Conservation (phyloP, 2,329 filamentous ascomycete genomes). For the Xylaria sp. region DNA sequence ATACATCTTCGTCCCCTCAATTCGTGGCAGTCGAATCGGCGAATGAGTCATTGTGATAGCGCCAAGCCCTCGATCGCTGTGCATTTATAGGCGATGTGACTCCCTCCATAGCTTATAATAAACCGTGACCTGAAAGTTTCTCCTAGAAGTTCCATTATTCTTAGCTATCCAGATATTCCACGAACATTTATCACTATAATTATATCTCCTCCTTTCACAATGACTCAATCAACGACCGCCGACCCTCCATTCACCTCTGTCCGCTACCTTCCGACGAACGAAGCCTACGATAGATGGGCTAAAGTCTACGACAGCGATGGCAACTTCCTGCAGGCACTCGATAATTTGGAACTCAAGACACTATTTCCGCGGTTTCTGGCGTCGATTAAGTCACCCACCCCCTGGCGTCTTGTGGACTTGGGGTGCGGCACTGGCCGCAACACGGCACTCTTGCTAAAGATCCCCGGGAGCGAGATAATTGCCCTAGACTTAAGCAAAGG, state of each 20-base stretch:
- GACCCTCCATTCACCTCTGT: constrained; percentile 28
- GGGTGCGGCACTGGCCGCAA: constrained; percentile 71
- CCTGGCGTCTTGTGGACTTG: constrained; percentile 59
- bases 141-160: too few species aligned
- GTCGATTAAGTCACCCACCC: constrained; percentile 36
- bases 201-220: constrained; percentile 2
- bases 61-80: background rate
- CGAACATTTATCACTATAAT: background rate
- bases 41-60: constrained; percentile 13
- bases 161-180: too few species aligned
- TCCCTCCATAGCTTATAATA: background rate
- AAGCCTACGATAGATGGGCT: constrained; percentile 44
- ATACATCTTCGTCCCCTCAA: too few species aligned
- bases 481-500: constrained; percentile 61
- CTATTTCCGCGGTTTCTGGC: constrained; percentile 56
- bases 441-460: constrained; percentile 56
- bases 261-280: constrained; percentile 42
- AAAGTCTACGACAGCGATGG: constrained; percentile 67
- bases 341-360: constrained; percentile 59
- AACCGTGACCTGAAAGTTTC: too few species aligned
- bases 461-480: constrained; percentile 47
- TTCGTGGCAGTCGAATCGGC: too few species aligned
- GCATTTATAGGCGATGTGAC: constrained; percentile 3
- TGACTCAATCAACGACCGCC: constrained; percentile 11
- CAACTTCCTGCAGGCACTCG: constrained; percentile 69